Base-by-base conservation (phyloP, 768 basidiomycete species). In the Calocera viscosa region DNA sequence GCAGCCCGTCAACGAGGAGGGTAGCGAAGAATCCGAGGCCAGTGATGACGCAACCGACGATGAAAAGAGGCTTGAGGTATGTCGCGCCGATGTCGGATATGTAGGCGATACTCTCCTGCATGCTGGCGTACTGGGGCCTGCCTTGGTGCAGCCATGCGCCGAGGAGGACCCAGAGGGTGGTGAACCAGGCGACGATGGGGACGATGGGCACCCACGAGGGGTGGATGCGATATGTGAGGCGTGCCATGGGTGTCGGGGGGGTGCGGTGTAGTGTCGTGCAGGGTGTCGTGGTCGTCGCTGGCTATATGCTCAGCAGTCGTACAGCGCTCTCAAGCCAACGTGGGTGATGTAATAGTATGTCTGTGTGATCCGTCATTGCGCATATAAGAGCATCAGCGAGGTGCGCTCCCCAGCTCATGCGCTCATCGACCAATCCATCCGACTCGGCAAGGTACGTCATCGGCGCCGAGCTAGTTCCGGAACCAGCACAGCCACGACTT, bases 51-150 rank as follows among this genome's bases (percentile, higher is more conserved):
- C 84, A 86, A 7, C 85, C 85, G 17, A 80, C 78, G 64, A 91
- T 78, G 71, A 91, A 91, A 39, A 91, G 80, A 1, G 90, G 89
- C 73, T 91, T 90, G 49, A 91, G 77, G 64, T 81, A 78, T 69
- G 81, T 81, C 22, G 90, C 89, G n/a, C 86, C 89, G 38, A 90
- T 76, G 71, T 91, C 88, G 43, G 87, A 89, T 63, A 91, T 89
- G 74, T 87, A 89, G n/a, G 84, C 83, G 64, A 89, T 83, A 0
- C 75, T 74, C 24, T 81, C 81, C 39, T 84, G 80, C 67, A 69
- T 67, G 40, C 68, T 65, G 67, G 72, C 70, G 70, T 86, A 86
- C 72, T 78, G 79, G 10, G 84, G 86, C 33, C 82, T 77, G 22
- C 87, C 87, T n/a, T 80, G 78, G 10, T 83, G 83, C 26, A 86